phyloP scores from a whole-genome alignment of 2,329 filamentous ascomycete species.

The Sclerotinia nivalis region DNA sequence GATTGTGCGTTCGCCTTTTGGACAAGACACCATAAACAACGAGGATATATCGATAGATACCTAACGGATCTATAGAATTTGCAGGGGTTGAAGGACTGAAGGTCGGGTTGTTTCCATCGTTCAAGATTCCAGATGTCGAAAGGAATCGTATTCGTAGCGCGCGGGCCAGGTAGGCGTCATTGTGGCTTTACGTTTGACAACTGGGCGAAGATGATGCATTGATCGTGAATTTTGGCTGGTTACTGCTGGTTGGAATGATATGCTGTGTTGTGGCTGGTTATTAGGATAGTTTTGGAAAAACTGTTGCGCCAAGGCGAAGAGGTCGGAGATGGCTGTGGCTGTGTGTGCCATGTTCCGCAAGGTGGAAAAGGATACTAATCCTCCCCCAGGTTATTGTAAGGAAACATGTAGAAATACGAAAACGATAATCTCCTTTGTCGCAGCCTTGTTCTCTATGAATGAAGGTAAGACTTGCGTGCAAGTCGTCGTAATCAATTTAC shows the following conservation, averaged over 20 bases:
- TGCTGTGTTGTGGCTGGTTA: neutral
- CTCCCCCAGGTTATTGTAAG: neutral
- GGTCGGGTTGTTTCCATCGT: neutral
- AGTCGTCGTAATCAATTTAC: neutral
- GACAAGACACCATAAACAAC: neutral
- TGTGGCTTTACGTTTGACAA: neutral
- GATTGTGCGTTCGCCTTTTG: neutral
- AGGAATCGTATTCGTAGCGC: slow-evolving; percentile 15
- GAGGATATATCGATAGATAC: neutral
- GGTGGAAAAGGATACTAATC: neutral
- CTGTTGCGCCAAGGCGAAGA: neutral
- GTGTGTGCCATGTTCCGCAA: neutral
- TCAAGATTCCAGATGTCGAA: neutral
- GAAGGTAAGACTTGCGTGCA: too few relatives aligned
- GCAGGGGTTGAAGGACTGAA: neutral
- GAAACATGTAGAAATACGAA: neutral
- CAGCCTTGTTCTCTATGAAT: neutral
- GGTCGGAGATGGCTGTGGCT: neutral
- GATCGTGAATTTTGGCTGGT: neutral
- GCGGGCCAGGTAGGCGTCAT: slow-evolving; percentile 9
- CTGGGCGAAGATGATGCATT: neutral
- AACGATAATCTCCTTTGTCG: neutral
- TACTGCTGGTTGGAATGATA: neutral
- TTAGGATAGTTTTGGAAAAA: neutral
- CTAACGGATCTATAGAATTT: too few relatives aligned